phyloP scores from a whole-genome alignment of 345 rosid genomes.

The Euclidium syriacum region DNA sequence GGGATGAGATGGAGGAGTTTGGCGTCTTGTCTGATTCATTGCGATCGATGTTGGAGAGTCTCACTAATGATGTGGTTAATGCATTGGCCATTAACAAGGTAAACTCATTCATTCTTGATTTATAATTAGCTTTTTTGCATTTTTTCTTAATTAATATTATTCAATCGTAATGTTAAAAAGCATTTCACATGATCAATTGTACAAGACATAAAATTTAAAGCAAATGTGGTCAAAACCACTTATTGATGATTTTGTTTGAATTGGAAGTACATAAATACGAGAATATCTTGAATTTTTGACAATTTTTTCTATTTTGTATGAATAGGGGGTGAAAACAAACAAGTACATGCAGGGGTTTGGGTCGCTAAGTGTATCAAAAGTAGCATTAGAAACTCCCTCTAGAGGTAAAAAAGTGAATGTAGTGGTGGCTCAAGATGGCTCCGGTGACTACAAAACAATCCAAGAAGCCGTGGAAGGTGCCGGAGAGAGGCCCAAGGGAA shows the following conservation, averaged over 20 bases:
- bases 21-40: slow-evolving; percentile 35
- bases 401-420: slow-evolving; percentile 26
- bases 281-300: background rate
- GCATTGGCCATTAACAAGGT: slow-evolving; percentile 47
- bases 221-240: too few species aligned
- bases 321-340: background rate
- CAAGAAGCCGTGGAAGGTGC: slow-evolving; percentile 58
- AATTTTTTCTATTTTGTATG: slow-evolving; percentile 20
- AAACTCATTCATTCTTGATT: too few species aligned
- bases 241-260: too few species aligned
- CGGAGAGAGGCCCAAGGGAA: slow-evolving; percentile 37
- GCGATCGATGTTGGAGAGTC: slow-evolving; percentile 31
- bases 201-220: too few species aligned
- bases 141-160: too few species aligned
- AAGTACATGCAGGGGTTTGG: slow-evolving; percentile 16
- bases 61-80: slow-evolving; percentile 49
- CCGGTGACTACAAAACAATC: slow-evolving; percentile 43
- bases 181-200: too few species aligned
- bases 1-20: slow-evolving; percentile 40
- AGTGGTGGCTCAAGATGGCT: slow-evolving; percentile 59
- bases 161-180: too few species aligned
- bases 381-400: slow-evolving; percentile 25
- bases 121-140: too few species aligned
- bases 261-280: too few species aligned
- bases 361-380: slow-evolving; percentile 28